Evolutionary conservation across 495 filamentous ascomycete species (phyloP).

Genomic region (Talaromyces trachyspermus): DNA sequence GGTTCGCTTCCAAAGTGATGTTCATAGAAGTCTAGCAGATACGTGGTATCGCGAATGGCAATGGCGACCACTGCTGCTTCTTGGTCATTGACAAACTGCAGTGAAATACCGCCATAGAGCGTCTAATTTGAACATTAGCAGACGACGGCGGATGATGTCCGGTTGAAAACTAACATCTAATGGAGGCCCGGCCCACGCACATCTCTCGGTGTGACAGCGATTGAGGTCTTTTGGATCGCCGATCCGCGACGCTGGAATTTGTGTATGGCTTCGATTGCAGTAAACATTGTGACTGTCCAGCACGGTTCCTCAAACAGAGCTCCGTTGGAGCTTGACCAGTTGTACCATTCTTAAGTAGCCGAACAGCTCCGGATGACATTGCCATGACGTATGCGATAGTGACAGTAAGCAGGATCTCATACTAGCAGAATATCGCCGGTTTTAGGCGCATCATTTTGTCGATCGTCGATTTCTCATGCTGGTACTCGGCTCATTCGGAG

Average conservation of each 20-base stretch:
- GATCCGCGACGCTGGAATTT: conserved; percentile 27
- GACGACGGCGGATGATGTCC: neutral
- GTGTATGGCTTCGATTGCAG: conserved; percentile 1
- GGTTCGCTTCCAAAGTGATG: conserved; percentile 32
- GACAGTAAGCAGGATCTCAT: too few relatives aligned
- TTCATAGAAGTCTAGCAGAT: conserved; percentile 69
- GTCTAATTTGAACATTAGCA: conserved; percentile 31
- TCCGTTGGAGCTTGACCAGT: too few relatives aligned
- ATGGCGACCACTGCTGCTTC: conserved; percentile 51
- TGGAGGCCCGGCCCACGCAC: conserved; percentile 19
- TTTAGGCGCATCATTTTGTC: too few relatives aligned
- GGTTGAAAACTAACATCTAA: conserved; percentile 16
- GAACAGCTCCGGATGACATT: neutral
- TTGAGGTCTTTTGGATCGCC: conserved; percentile 24
- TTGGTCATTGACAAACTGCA: conserved; percentile 39
- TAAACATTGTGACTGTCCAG: neutral
- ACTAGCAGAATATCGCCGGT: too few relatives aligned
- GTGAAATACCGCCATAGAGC: conserved; percentile 58
- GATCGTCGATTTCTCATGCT: too few relatives aligned
- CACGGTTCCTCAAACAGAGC: too few relatives aligned
- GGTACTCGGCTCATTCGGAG: too few relatives aligned
- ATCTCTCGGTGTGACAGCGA: conserved; percentile 15
- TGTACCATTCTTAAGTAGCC: neutral
- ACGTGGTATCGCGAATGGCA: conserved; percentile 70
- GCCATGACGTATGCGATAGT: conserved; percentile 2